These are phyloP conservation scores for Anthracocystis walkeri DNA, from an alignment of 1,284 basidiomycete species.

Conservation along the genomic window DNA sequence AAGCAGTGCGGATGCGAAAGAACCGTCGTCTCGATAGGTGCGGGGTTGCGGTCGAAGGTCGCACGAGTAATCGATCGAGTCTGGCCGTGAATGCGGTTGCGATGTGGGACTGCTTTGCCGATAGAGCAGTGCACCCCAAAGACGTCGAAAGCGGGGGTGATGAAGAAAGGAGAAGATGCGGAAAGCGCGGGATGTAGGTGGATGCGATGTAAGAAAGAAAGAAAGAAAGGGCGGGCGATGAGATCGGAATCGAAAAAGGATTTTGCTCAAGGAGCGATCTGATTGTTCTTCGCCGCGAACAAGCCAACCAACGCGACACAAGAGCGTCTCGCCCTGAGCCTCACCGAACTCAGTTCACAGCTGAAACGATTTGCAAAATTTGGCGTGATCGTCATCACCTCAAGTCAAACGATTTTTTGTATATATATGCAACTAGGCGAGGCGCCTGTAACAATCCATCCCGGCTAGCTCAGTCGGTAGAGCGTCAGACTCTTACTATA, in stretches of 20 bases:
- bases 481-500: slow-evolving; percentile 69
- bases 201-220: not conserved
- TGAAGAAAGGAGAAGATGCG: not conserved
- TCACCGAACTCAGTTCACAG: not conserved
- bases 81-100: not conserved
- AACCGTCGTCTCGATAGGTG: not conserved
- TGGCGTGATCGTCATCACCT: slow-evolving; percentile 14
- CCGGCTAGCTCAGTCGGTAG: slow-evolving; percentile 70
- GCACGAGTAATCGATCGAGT: not conserved
- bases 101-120: not conserved
- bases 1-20: not conserved
- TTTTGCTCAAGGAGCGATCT: slow-evolving; percentile 6
- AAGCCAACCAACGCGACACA: slow-evolving; percentile 16
- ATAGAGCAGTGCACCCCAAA: not conserved
- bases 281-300: slow-evolving; percentile 11
- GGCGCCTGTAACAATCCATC: slow-evolving; percentile 23
- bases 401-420: not conserved
- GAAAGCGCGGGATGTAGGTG: not conserved
- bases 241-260: not conserved
- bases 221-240: not conserved
- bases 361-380: not conserved
- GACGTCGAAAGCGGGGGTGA: not conserved
- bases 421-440: not conserved
- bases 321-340: not conserved
- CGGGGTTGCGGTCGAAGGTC: not conserved